Conservation (phyloP, 495 filamentous ascomycete genomes). For the Annulohypoxylon bovei region DNA sequence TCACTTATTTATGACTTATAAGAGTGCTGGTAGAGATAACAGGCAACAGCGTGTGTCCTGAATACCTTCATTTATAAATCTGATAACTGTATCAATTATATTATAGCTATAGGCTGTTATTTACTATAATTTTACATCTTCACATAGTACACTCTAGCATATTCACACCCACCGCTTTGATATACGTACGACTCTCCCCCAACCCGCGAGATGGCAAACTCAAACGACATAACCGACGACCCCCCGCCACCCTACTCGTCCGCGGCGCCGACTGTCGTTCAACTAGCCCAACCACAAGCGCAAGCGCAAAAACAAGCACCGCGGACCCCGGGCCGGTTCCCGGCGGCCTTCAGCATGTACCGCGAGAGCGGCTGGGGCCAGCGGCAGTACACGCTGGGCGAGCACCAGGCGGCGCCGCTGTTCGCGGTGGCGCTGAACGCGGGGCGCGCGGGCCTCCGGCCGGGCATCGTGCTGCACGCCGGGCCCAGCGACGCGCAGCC, state of each 20-base stretch:
- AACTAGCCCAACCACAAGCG: background rate
- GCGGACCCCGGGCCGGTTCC: constrained; percentile 35
- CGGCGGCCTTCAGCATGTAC: constrained; percentile 43
- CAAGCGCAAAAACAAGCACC: background rate
- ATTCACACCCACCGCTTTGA: too few relatives aligned
- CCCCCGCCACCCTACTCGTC: background rate
- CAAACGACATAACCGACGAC: background rate
- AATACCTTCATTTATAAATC: background rate
- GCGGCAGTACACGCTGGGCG: constrained; percentile 34
- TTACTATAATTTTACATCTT: too few relatives aligned
- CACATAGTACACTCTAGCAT: too few relatives aligned
- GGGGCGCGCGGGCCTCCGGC: constrained; percentile 10
- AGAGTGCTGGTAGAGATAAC: background rate
- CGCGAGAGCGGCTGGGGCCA: background rate
- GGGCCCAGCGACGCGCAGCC: constrained; percentile 24
- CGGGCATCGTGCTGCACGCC: constrained; percentile 40
- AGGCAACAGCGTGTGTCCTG: background rate
- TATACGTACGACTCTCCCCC: too few relatives aligned
- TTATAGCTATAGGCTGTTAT: too few relatives aligned
- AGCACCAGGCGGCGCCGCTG: constrained; percentile 35
- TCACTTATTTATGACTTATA: background rate
- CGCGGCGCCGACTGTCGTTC: background rate
- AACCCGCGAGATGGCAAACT: background rate
- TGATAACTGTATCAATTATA: background rate
- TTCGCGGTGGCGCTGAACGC: constrained; percentile 37